Evolutionary conservation across 441 rosid species (phyloP).

Genomic region (Syzygium syzygioides): DNA sequence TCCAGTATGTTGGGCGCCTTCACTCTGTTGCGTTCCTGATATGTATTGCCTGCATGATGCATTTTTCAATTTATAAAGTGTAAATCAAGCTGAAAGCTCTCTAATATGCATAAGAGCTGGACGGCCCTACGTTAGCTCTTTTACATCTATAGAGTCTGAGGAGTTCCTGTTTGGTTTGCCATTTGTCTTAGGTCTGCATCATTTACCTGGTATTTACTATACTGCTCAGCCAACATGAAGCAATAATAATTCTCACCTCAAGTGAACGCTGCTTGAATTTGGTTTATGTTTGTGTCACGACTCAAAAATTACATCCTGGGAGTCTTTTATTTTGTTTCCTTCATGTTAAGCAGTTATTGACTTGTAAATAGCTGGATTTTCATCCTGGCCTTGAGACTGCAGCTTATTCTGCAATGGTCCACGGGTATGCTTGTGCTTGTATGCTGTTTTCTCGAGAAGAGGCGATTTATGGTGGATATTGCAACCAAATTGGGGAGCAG

Average conservation of each 20-base stretch:
- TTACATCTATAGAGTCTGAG: background rate
- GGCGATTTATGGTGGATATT: constrained; percentile 57
- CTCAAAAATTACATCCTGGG: constrained; percentile 28
- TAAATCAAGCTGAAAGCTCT: background rate
- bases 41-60: background rate
- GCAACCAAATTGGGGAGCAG: constrained; percentile 92
- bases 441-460: constrained; percentile 74
- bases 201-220: background rate
- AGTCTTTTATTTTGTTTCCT: constrained; percentile 24
- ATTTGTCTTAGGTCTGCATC: background rate
- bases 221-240: background rate
- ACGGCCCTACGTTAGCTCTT: background rate
- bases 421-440: constrained; percentile 83
- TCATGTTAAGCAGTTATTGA: constrained; percentile 41
- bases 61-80: background rate
- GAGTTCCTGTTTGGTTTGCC: background rate
- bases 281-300: constrained; percentile 10
- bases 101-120: background rate
- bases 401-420: constrained; percentile 97
- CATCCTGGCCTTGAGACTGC: constrained; percentile 71
- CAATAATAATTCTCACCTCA: background rate
- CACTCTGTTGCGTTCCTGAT: background rate
- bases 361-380: constrained; percentile 37
- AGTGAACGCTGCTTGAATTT: background rate
- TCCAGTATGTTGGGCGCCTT: background rate